A percentile compares a stretch with the other conserved stretches of the same genome.
Conservation (phyloP, 2,329 filamentous ascomycete genomes). For the Aspergillus terreus region DNA sequence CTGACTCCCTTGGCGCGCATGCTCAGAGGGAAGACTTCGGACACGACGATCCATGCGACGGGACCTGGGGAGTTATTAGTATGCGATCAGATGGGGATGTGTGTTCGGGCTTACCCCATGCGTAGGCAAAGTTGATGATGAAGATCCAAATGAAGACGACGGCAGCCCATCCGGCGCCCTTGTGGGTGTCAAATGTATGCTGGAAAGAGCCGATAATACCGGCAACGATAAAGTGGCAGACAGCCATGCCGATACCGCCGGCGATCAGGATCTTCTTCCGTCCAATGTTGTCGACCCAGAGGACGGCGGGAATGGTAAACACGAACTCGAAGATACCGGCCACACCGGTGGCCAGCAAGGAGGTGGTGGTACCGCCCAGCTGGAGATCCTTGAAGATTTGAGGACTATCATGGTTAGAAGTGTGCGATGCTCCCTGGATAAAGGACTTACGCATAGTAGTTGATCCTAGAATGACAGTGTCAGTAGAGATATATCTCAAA, state of each 20-base stretch:
- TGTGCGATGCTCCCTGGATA: neutral
- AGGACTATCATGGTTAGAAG: constrained; percentile 14
- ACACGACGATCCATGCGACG: constrained; percentile 69
- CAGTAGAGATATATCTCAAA: neutral
- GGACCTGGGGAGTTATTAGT: constrained; percentile 35
- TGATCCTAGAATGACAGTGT: constrained; percentile 19
- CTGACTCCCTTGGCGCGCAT: constrained; percentile 57
- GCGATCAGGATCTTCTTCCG: constrained; percentile 38
- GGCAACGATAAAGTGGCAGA: constrained; percentile 69
- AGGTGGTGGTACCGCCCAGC: constrained; percentile 33
- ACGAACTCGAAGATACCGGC: constrained; percentile 39
- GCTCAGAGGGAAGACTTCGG: constrained; percentile 70
- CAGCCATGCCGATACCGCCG: constrained; percentile 65
- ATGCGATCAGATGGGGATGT: neutral
- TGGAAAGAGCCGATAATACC: constrained; percentile 63
- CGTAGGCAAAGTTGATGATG: constrained; percentile 70
- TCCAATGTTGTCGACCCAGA: constrained; percentile 40
- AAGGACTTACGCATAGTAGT: constrained; percentile 35
- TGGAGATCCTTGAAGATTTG: constrained; percentile 35
- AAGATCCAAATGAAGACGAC: constrained; percentile 64
- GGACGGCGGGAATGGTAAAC: constrained; percentile 38
- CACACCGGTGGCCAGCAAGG: constrained; percentile 38
- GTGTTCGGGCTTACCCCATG: constrained; percentile 47
- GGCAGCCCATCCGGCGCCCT: constrained; percentile 65
- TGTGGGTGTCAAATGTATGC: constrained; percentile 55